phyloP scores from a whole-genome alignment of 441 rosid genomes.

The Melastoma candidum region DNA sequence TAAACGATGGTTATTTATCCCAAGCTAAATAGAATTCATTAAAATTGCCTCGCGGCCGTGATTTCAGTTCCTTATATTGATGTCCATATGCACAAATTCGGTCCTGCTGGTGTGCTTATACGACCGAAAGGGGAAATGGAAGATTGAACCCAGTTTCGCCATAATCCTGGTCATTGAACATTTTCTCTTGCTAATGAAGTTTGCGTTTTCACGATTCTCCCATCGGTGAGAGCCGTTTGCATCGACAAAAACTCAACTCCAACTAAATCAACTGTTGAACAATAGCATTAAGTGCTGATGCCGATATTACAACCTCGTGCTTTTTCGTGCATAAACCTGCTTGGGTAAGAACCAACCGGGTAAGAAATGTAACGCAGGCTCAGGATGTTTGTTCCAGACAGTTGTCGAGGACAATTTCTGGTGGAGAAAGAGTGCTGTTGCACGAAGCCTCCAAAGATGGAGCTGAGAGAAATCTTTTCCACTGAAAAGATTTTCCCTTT shows the following conservation, averaged over 20 bases:
- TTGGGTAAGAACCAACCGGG: slow-evolving; percentile 76
- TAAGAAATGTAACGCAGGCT: slow-evolving; percentile 61
- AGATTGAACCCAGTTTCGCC: slow-evolving; percentile 88
- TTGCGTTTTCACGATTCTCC: slow-evolving; percentile 76
- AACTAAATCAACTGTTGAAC: neutral
- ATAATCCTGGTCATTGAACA: slow-evolving; percentile 80
- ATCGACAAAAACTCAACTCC: neutral
- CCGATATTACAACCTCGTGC: neutral
- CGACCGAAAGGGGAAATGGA: slow-evolving; percentile 83
- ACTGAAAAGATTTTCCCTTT: no score
- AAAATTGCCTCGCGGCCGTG: neutral
- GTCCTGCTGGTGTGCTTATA: slow-evolving; percentile 82
- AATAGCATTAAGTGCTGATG: neutral
- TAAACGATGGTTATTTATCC: neutral
- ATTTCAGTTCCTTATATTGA: slow-evolving; percentile 67
- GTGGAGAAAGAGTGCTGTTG: slow-evolving; percentile 17
- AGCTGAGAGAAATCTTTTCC: neutral
- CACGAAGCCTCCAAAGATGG: neutral
- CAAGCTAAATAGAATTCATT: neutral
- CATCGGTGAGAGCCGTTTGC: slow-evolving; percentile 37
- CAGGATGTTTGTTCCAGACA: slow-evolving; percentile 64
- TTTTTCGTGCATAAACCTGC: slow-evolving; percentile 60
- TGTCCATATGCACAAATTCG: slow-evolving; percentile 92
- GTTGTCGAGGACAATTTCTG: slow-evolving; percentile 58
- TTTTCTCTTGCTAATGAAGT: slow-evolving; percentile 62